Percentiles rank a stretch among this genome's conserved stretches.
These are phyloP conservation scores for Acanthamoeba polyphaga DNA, from an alignment of 208 protist species.

Conservation along the genomic window DNA sequence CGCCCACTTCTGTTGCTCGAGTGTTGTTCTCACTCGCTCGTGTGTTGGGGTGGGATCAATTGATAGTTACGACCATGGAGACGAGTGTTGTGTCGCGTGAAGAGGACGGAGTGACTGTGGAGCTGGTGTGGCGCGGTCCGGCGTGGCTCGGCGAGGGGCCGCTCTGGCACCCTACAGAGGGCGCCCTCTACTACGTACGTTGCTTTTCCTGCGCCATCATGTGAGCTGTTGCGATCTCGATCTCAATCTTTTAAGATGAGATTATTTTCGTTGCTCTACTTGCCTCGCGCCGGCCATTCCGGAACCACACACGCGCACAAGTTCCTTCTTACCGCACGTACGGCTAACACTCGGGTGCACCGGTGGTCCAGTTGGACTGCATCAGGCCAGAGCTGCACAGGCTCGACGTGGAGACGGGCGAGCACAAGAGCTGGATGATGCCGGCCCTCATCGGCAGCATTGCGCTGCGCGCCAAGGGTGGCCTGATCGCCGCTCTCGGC, in stretches of 20 bases:
- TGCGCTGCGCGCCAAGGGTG: slow-evolving; percentile 37
- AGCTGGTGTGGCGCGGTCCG: slow-evolving; percentile 54
- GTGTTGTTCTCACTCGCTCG: no score
- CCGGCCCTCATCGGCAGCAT: slow-evolving; percentile 52
- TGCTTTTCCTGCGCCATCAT: neutral
- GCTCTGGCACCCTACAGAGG: slow-evolving; percentile 36
- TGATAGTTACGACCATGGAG: slow-evolving; percentile 28
- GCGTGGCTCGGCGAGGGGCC: slow-evolving; percentile 41
- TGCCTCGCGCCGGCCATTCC: neutral
- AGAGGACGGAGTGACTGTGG: slow-evolving; percentile 47
- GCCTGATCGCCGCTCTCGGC: slow-evolving; percentile 38
- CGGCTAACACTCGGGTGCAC: neutral
- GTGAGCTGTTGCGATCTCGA: neutral
- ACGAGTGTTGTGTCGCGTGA: slow-evolving; percentile 15
- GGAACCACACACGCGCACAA: neutral
- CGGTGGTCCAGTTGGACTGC: slow-evolving; percentile 25
- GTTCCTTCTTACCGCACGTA: no score
- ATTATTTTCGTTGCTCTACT: neutral
- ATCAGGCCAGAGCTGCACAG: slow-evolving; percentile 45
- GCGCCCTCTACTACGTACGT: slow-evolving; percentile 36
- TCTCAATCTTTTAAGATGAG: neutral
- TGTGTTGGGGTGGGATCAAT: neutral
- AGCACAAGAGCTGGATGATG: slow-evolving; percentile 60
- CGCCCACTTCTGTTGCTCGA: no score
- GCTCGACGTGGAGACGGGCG: slow-evolving; percentile 23